A percentile compares a stretch with the other conserved stretches of the same genome.
Evolutionary conservation across 306 rosid species (phyloP).

Genomic region (Carpinus viminea): DNA sequence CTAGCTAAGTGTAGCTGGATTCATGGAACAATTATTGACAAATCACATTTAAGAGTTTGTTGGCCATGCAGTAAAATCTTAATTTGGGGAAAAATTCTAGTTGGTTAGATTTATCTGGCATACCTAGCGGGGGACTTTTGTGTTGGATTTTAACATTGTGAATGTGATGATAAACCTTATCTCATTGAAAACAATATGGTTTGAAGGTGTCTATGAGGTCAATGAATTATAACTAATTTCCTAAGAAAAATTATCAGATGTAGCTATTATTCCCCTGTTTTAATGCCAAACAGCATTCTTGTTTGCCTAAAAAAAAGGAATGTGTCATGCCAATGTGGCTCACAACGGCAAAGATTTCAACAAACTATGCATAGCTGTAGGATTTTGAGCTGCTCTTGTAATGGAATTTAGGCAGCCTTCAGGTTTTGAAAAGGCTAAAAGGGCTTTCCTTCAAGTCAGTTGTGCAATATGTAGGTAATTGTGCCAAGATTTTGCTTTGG

Average conservation of each 20-base stretch:
- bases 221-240: background rate
- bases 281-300: background rate
- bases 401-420: background rate
- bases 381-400: background rate
- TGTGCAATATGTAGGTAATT: background rate
- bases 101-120: constrained; percentile 6
- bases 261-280: background rate
- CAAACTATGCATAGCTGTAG: constrained; percentile 15
- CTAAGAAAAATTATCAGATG: background rate
- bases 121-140: background rate
- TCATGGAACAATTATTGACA: background rate
- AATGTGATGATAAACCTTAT: constrained; percentile 13
- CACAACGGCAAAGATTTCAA: background rate
- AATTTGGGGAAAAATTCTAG: constrained; percentile 7
- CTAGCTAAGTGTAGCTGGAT: background rate
- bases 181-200: constrained; percentile 1
- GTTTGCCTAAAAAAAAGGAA: background rate
- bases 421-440: constrained; percentile 1
- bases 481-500: background rate
- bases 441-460: constrained; percentile 5
- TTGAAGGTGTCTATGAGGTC: constrained; percentile 9
- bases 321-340: background rate
- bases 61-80: constrained; percentile 4
- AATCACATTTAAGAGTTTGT: background rate
- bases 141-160: background rate